Conservation (phyloP, 345 rosid genomes). For the Corymbia maculata region DNA sequence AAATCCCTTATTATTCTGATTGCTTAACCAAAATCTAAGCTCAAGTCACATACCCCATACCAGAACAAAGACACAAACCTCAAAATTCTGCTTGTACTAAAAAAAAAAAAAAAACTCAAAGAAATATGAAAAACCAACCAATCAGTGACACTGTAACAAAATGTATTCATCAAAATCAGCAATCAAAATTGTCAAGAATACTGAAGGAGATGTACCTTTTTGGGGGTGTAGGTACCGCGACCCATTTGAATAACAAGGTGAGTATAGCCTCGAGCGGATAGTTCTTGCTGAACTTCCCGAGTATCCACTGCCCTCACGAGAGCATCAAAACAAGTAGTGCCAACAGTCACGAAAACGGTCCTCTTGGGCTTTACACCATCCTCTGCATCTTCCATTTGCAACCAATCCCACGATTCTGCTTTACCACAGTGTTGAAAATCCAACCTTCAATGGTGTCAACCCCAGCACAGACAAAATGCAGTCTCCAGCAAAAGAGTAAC, state of each 20-base stretch:
- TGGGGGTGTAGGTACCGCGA: conserved; percentile 57
- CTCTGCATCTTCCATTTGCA: background rate
- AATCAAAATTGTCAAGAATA: background rate
- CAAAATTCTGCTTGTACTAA: background rate
- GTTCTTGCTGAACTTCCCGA: conserved; percentile 41
- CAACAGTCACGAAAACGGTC: conserved; percentile 75
- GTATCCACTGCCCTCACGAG: conserved; percentile 57
- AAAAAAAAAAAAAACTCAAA: background rate
- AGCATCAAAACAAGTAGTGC: conserved; percentile 82
- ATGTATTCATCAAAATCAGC: background rate
- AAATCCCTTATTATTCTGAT: background rate
- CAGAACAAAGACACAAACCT: background rate
- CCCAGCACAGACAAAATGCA: background rate
- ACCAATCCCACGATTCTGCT: background rate
- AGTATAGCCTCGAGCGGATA: conserved; percentile 57
- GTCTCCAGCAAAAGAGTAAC: background rate
- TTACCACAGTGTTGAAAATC: background rate
- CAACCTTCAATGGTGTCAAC: background rate
- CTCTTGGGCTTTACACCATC: conserved; percentile 14
- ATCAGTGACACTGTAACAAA: background rate
- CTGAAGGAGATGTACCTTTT: conserved; percentile 18
- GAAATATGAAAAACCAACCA: background rate
- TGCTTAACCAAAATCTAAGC: background rate
- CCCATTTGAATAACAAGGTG: conserved; percentile 87
- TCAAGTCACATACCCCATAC: background rate